Conservation (phyloP, 257 asterid species). For the Solanum peruvianum region DNA sequence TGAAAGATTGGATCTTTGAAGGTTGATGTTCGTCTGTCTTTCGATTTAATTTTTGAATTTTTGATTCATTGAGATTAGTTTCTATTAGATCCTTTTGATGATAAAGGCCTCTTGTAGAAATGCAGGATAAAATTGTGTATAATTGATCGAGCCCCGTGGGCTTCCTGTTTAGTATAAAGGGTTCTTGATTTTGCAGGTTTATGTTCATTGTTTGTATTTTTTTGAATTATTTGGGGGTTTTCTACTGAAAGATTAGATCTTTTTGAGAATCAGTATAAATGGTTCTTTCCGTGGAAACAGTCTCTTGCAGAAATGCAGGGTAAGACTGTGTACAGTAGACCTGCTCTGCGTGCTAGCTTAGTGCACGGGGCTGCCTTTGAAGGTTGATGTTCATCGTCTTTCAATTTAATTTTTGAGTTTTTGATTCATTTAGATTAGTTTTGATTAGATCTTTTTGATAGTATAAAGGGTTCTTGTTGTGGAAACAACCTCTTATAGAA, state of each 20-base stretch:
- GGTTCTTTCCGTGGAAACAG: neutral
- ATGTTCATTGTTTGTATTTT: neutral
- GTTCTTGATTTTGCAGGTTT: neutral
- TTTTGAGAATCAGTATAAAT: neutral
- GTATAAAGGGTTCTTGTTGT: neutral
- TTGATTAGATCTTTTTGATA: neutral
- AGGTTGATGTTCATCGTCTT: no score
- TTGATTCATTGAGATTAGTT: neutral
- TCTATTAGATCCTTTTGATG: neutral
- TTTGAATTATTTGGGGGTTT: neutral
- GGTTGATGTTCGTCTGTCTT: neutral
- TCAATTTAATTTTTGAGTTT: no score
- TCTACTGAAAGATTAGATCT: neutral
- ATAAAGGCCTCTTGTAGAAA: neutral
- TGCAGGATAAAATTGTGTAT: neutral
- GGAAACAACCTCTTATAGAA: neutral
- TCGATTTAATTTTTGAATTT: neutral
- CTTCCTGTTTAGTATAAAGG: neutral
- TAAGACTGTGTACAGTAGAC: neutral
- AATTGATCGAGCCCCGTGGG: neutral
- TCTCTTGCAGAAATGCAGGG: neutral
- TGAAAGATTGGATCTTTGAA: neutral
- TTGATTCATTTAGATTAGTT: no score
- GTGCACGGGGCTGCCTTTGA: neutral
- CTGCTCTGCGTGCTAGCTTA: neutral